Percentiles rank a stretch among this genome's conserved stretches.
Evolutionary conservation across 192 early-diverging fungal species (phyloP).

Genomic region (Coemansia sp.): DNA sequence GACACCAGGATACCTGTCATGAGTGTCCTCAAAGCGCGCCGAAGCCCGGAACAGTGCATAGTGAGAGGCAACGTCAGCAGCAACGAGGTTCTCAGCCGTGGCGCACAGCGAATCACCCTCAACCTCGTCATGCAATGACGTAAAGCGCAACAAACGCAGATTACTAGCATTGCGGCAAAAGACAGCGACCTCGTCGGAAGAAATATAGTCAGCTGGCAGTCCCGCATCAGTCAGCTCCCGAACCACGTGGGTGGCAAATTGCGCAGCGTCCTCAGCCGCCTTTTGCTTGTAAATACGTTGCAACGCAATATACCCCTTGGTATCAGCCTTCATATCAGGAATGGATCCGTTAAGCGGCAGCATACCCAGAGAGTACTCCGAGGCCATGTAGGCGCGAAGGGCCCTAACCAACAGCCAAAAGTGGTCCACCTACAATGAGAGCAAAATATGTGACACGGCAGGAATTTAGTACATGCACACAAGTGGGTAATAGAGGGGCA

Average conservation of each 20-base stretch:
- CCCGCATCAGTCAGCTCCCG: constrained; percentile 52
- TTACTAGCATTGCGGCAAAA: constrained; percentile 83
- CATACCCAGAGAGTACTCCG: constrained; percentile 64
- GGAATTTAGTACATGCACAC: constrained; percentile 2
- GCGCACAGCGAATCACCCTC: constrained; percentile 5
- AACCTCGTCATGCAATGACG: constrained; percentile 18
- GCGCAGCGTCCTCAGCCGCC: constrained; percentile 65
- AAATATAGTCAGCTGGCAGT: constrained; percentile 56
- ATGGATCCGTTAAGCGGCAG: constrained; percentile 84
- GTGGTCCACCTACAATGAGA: constrained; percentile 22
- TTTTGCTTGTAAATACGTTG: constrained; percentile 85
- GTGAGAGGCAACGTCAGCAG: constrained; percentile 13
- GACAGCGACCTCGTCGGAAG: constrained; percentile 64
- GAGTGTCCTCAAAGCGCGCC: constrained; percentile 15
- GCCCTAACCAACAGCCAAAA: constrained; percentile 90
- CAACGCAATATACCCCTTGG: constrained; percentile 77
- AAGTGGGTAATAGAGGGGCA: constrained; percentile 9
- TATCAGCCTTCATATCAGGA: constrained; percentile 98
- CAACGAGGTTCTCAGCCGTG: not conserved
- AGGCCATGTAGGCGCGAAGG: constrained; percentile 70
- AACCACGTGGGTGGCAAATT: constrained; percentile 53
- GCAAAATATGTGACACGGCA: constrained; percentile 4
- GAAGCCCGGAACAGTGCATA: constrained; percentile 39
- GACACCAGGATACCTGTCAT: constrained; percentile 28
- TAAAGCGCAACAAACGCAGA: constrained; percentile 63